phyloP scores from a whole-genome alignment of 2,329 filamentous ascomycete genomes.

The Chlorencoelia australis region DNA sequence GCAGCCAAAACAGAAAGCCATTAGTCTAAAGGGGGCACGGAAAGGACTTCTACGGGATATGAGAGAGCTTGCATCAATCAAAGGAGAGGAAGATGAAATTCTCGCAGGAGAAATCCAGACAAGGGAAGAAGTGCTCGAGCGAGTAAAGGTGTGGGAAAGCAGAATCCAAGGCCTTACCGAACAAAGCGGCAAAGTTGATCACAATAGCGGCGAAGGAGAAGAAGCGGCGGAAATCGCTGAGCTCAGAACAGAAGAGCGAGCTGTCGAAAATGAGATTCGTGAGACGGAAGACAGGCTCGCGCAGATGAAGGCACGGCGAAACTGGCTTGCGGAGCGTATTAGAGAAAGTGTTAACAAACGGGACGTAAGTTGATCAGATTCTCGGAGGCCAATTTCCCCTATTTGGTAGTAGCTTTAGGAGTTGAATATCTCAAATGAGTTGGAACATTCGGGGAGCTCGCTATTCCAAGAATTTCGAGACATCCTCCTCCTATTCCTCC shows the following conservation, averaged over 20 bases:
- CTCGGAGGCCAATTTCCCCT: too few species aligned
- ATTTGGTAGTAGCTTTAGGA: too few species aligned
- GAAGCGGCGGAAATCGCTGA: slow-evolving; percentile 49
- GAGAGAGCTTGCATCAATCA: slow-evolving; percentile 52
- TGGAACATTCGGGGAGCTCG: too few species aligned
- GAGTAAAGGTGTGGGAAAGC: slow-evolving; percentile 43
- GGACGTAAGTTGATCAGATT: too few species aligned
- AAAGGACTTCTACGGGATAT: slow-evolving; percentile 54
- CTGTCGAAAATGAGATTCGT: slow-evolving; percentile 52
- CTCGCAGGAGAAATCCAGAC: slow-evolving; percentile 46
- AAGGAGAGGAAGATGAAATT: slow-evolving; percentile 55
- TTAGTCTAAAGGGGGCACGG: slow-evolving; percentile 53
- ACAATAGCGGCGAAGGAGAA: slow-evolving; percentile 45
- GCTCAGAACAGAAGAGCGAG: slow-evolving; percentile 44
- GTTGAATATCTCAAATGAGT: too few species aligned
- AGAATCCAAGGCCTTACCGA: slow-evolving; percentile 25
- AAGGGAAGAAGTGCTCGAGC: slow-evolving; percentile 46
- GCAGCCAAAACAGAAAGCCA: slow-evolving; percentile 42
- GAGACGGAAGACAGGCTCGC: slow-evolving; percentile 54
- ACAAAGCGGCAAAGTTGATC: slow-evolving; percentile 1
- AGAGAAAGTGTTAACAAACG: slow-evolving; percentile 53
- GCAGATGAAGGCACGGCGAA: slow-evolving; percentile 48
- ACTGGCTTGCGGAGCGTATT: slow-evolving; percentile 49
- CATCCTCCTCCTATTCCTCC: too few species aligned
- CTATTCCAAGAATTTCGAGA: too few species aligned